phyloP scores from a whole-genome alignment of 805 yeast genomes.

The Teunomyces barrocoloradensis region DNA sequence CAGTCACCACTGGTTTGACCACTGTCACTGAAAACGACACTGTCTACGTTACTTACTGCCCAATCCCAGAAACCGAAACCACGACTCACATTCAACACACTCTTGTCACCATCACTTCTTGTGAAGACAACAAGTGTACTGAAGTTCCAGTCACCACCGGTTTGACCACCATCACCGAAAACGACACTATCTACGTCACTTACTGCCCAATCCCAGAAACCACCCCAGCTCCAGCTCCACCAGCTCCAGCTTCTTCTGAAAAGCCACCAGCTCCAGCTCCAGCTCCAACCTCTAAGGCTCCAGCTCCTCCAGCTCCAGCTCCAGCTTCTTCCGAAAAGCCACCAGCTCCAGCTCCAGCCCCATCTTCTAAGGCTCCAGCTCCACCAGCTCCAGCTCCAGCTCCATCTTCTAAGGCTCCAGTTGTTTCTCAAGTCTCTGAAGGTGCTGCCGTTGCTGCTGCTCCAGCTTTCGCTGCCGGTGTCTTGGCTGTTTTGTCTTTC shows the following conservation, averaged over 20 bases:
- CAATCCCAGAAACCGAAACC: conserved; percentile 11
- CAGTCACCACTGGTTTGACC: conserved; percentile 24
- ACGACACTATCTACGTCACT: conserved; percentile 29
- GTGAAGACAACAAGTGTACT: conserved; percentile 28
- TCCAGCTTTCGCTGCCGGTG: conserved; percentile 13
- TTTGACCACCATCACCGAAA: conserved; percentile 34
- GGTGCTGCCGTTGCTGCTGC: conserved; percentile 8
- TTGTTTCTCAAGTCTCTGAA: conserved; percentile 6
- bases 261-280: conserved; percentile 5
- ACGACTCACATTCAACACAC: conserved; percentile 22
- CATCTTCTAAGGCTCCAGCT: conserved; percentile 1
- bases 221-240: conserved; percentile 9
- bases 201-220: conserved; percentile 26
- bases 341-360: conserved; percentile 8
- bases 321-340: conserved; percentile 7
- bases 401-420: conserved; percentile 1
- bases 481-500: conserved; percentile 14
- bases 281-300: neutral
- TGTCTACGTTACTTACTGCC: conserved; percentile 24
- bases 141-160: conserved; percentile 27
- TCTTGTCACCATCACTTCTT: conserved; percentile 32
- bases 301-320: conserved; percentile 8
- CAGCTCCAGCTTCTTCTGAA: conserved; percentile 9
- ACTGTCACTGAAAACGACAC: conserved; percentile 19
- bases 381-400: conserved; percentile 1